Percentiles rank a stretch among this genome's conserved stretches.
phyloP scores from a whole-genome alignment of 2,329 filamentous ascomycete genomes.

The Cladosporium sp. region DNA sequence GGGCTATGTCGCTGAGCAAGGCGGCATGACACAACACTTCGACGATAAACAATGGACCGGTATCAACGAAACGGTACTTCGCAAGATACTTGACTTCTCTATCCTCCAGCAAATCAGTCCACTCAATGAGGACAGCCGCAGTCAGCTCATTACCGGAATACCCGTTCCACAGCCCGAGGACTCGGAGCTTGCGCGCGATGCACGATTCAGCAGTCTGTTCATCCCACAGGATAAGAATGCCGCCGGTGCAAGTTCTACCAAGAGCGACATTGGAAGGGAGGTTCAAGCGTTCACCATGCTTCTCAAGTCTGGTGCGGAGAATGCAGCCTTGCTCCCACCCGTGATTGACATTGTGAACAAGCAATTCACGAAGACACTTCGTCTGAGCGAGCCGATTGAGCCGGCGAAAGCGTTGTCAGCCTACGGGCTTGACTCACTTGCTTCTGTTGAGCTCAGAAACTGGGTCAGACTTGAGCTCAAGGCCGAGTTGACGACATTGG shows the following conservation, averaged over 20 bases:
- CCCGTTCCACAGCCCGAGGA: not conserved
- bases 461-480: slow-evolving; percentile 2
- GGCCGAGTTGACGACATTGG: not conserved
- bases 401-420: not conserved
- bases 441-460: not conserved
- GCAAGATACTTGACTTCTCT: not conserved
- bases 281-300: not conserved
- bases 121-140: not conserved
- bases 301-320: not conserved
- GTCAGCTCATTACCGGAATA: not conserved
- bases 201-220: not conserved
- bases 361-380: slow-evolving; percentile 1
- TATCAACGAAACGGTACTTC: not conserved
- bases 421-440: not conserved
- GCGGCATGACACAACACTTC: not conserved
- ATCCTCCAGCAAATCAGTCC: not conserved
- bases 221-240: not conserved
- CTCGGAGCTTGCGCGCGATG: not conserved
- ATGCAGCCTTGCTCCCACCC: not conserved
- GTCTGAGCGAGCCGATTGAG: not conserved
- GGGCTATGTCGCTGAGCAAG: slow-evolving; percentile 5
- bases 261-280: not conserved
- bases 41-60: not conserved
- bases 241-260: not conserved
- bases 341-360: slow-evolving; percentile 3